Base-by-base conservation (phyloP, 192 early-diverging fungal genomes). In the Haplosporangium gracile region DNA sequence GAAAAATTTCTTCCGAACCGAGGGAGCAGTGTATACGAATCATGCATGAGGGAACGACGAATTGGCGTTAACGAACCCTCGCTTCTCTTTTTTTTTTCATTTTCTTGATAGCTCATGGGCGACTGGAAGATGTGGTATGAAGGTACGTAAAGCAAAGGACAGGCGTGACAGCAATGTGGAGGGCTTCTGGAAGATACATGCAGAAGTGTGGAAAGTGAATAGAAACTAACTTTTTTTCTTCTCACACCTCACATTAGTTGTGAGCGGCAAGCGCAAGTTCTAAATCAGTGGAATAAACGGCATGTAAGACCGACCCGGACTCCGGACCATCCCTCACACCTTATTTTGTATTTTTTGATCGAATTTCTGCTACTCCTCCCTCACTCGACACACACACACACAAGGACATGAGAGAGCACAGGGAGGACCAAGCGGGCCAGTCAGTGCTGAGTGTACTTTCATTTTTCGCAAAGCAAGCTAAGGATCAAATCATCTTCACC, bases 41-140 rank as follows among this genome's bases (percentile, higher is more conserved):
- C 0, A 42, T 70, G 34, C 69, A n/a, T 10, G 39, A 70, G 32
- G 0, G 38, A 70, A 26, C 34, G 43, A 45, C 32, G 0, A 36
- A 36, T 3, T 22, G 5, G 18, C 43, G n/a, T 13, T 2, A 74
- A 55, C 16, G 51, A 0, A n/a, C 55, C 5, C 36, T 36, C 11
- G 32, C 39, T 15, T 45, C 15, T 29, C 10, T 38, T 69, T 38
- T 6, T 15, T 36, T 68, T 11, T 22, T 10, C 34, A 2, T 26
- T 36, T 49, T 36, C 16, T 22, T 26, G 7, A 63, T 71, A 82
- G 80, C 75, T 95, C 2, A 83, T 91, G 51, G 85, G 91, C 26
- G 94, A 95, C 75, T 91, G 88, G 53, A 89, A 81, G 43, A 77
- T 95, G 90, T 91, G 90, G 90, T 75, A 15, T 5, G 90, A 91